These are phyloP conservation scores for Teratosphaeria zuluensis DNA, from an alignment of 2,329 filamentous ascomycete species.

Conservation along the genomic window DNA sequence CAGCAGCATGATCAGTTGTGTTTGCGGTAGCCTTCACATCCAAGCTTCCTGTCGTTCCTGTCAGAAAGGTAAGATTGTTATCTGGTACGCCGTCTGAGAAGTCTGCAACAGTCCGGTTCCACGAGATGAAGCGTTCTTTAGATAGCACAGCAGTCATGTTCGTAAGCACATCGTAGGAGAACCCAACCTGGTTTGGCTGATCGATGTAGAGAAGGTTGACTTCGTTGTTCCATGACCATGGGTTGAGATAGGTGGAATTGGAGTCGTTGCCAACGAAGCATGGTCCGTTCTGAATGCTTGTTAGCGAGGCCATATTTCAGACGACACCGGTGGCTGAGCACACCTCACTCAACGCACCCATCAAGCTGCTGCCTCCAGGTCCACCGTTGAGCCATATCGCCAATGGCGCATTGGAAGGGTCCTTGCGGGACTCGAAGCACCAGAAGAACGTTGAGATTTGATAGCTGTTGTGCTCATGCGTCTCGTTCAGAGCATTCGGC, in stretches of 20 bases:
- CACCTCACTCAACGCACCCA: conserved; percentile 29
- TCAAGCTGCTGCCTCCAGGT: conserved; percentile 45
- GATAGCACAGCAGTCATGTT: conserved; percentile 3
- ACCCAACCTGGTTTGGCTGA: conserved; percentile 11
- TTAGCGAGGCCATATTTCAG: conserved; percentile 10
- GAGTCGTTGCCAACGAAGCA: conserved; percentile 29
- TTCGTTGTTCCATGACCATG: conserved; percentile 50
- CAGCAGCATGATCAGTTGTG: conserved; percentile 22
- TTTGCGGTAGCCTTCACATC: conserved; percentile 26
- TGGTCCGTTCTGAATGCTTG: conserved; percentile 36
- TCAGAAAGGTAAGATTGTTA: conserved; percentile 21
- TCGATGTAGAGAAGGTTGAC: conserved; percentile 32
- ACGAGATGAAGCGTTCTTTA: background rate
- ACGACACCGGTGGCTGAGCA: background rate
- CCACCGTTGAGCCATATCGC: conserved; percentile 54
- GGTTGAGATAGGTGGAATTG: conserved; percentile 35
- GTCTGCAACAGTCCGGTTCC: conserved; percentile 11
- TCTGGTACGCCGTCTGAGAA: conserved; percentile 28
- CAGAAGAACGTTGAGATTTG: conserved; percentile 52
- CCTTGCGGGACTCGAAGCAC: conserved; percentile 52
- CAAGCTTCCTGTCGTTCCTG: conserved; percentile 52
- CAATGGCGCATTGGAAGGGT: conserved; percentile 46
- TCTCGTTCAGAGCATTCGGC: conserved; percentile 25
- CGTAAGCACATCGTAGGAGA: conserved; percentile 11
- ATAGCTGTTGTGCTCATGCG: conserved; percentile 34